Evolutionary conservation across 2,329 filamentous ascomycete genomes (phyloP), one percentile per base, ranked within the genome.

Genomic region (Neonectria punicea): DNA sequence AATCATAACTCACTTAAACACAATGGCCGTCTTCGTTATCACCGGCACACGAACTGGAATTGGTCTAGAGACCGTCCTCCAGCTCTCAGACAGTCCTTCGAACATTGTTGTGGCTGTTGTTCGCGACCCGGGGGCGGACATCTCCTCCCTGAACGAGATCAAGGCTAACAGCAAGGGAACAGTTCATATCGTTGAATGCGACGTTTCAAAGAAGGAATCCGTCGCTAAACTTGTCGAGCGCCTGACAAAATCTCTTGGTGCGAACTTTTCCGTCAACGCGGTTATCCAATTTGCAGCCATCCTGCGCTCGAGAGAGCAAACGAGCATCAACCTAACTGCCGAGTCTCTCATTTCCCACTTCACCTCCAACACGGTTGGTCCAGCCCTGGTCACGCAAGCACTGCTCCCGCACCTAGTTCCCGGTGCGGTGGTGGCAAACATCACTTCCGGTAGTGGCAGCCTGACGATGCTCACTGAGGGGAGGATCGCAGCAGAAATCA

Each of bases 101-200:
- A 49, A 49, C 16, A 30, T 9, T 5, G 46, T 49, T 3, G 46
- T 49, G 25, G 46, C 34, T 16, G 16, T 55, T 18, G 53, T 43
- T n/a, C 53, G 53, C 16, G 16, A 30, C 36, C 22, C 44, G 2
- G 14, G 16, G 5, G 53, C 39, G 18, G 53, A 44, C 22, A 18
- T 43, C 4, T 32, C 39, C 4, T 41, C 53, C 25, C 36, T 55
- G 7, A 55, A 30, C 8, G 53, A 55, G 8, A 39, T 43, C 20
- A 55, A 55, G 25, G 2, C 16, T 2, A 55, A n/a, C 14, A 28
- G 36, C 7, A 41, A 30, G 2, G 20, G 25, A 5, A 18, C 2
- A 18, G 20, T 55, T 32, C 36, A 55, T 39, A 55, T 43, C 30
- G 39, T 55, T 44, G 53, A 44, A 20, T 44, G 53, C 30, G 39